Conservation (phyloP, 768 basidiomycete species). For the Podaxis sp. region DNA sequence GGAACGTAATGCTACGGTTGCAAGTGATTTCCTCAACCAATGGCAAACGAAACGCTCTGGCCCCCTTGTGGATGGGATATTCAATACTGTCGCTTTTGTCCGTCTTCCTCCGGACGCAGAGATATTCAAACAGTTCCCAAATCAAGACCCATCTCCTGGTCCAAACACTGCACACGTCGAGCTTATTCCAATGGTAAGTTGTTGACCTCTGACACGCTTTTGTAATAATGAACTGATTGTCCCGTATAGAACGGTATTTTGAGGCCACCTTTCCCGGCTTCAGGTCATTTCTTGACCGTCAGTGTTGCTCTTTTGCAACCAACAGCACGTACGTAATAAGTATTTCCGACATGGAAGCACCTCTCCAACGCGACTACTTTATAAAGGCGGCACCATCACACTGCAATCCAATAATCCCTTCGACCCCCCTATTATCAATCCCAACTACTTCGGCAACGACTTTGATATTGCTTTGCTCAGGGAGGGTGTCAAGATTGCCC, state of each 20-base stretch:
- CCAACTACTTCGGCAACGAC: conserved; percentile 32
- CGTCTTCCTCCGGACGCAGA: conserved; percentile 24
- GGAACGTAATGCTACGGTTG: conserved; percentile 19
- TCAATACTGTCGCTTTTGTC: conserved; percentile 22
- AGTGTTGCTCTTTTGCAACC: conserved; percentile 25
- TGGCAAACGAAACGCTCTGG: conserved; percentile 24
- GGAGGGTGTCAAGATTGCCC: conserved; percentile 16
- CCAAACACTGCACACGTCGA: conserved; percentile 31
- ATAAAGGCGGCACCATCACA: conserved; percentile 24
- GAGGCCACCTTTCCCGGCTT: conserved; percentile 18
- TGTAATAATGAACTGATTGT: not conserved
- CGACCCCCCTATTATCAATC: conserved; percentile 41
- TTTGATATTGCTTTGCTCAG: conserved; percentile 24
- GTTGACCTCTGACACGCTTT: not conserved
- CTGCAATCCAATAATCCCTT: conserved; percentile 39
- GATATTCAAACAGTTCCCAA: conserved; percentile 21
- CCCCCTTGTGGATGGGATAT: conserved; percentile 18
- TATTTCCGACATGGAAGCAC: not conserved
- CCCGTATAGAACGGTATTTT: not conserved
- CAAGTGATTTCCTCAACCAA: conserved; percentile 18
- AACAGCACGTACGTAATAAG: conserved; percentile 26
- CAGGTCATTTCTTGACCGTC: conserved; percentile 27
- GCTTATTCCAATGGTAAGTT: conserved; percentile 24
- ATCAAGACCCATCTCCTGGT: conserved; percentile 31
- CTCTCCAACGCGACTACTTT: not conserved